Conservation (phyloP, 345 rosid species). For the Reutealis trisperma region DNA sequence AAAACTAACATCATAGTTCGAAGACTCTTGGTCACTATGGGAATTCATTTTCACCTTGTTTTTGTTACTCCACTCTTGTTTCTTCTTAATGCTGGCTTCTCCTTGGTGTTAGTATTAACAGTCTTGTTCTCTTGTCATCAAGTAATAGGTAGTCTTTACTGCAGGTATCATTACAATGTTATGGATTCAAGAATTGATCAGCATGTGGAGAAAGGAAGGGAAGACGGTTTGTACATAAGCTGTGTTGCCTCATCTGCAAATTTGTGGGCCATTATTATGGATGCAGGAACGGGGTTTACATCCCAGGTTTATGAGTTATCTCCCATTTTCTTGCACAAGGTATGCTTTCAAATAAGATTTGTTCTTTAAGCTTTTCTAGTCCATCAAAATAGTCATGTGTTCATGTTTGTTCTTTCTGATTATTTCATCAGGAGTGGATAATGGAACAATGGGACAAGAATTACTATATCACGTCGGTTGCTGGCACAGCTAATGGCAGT, state of each 20-base stretch:
- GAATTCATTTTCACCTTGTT: not conserved
- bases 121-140: not conserved
- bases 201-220: conserved; percentile 29
- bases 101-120: not conserved
- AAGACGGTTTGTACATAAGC: conserved; percentile 31
- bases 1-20: not conserved
- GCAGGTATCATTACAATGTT: conserved; percentile 32
- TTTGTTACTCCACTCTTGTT: not conserved
- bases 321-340: conserved; percentile 29
- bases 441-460: conserved; percentile 23
- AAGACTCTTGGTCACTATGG: not conserved
- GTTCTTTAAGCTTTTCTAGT: not conserved
- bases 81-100: not conserved
- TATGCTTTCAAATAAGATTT: not conserved
- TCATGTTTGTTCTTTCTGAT: not conserved
- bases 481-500: conserved; percentile 23
- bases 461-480: conserved; percentile 20
- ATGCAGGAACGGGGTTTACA: conserved; percentile 29
- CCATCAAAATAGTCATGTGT: not conserved
- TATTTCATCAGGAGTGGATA: conserved; percentile 16
- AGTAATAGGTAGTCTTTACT: not conserved
- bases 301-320: conserved; percentile 31
- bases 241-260: conserved; percentile 26
- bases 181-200: conserved; percentile 22
- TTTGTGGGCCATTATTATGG: conserved; percentile 32